A percentile compares a stretch with the other conserved stretches of the same genome.
phyloP scores from a whole-genome alignment of 352 stramenopile genomes.

The Pythium vanterpoolii region DNA sequence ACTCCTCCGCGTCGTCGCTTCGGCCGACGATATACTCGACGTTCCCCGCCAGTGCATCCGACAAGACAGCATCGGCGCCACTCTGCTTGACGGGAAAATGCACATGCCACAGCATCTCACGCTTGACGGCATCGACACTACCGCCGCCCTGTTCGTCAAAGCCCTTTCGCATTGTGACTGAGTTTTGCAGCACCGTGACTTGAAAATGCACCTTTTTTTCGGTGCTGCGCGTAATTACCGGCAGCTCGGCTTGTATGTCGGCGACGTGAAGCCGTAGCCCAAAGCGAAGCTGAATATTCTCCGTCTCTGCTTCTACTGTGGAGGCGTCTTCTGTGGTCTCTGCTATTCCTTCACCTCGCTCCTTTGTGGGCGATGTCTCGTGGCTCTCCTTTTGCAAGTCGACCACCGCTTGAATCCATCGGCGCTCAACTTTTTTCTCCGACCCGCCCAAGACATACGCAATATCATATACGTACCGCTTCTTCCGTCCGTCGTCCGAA shows the following conservation, averaged over 20 bases:
- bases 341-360: background rate
- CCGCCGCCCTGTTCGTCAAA: background rate
- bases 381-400: slow-evolving; percentile 15
- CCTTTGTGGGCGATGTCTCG: slow-evolving; percentile 16
- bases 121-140: slow-evolving; percentile 3
- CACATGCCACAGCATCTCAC: slow-evolving; percentile 46
- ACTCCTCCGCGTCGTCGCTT: slow-evolving; percentile 36
- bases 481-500: slow-evolving; percentile 25
- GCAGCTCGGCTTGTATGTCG: slow-evolving; percentile 15
- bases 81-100: slow-evolving; percentile 52
- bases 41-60: slow-evolving; percentile 34
- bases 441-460: slow-evolving; percentile 63
- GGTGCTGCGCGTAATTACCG: background rate
- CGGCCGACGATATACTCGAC: slow-evolving; percentile 41
- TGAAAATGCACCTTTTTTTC: slow-evolving; percentile 34
- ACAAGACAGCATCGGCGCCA: slow-evolving; percentile 32
- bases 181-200: slow-evolving; percentile 39
- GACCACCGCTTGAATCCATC: slow-evolving; percentile 73
- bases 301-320: background rate
- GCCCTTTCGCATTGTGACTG: slow-evolving; percentile 38
- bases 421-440: slow-evolving; percentile 78
- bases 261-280: slow-evolving; percentile 18
- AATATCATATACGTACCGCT: slow-evolving; percentile 68
- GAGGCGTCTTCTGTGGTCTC: background rate
- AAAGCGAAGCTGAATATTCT: slow-evolving; percentile 15